phyloP scores from a whole-genome alignment of 2,329 filamentous ascomycete genomes.

The Periconia sp. region DNA sequence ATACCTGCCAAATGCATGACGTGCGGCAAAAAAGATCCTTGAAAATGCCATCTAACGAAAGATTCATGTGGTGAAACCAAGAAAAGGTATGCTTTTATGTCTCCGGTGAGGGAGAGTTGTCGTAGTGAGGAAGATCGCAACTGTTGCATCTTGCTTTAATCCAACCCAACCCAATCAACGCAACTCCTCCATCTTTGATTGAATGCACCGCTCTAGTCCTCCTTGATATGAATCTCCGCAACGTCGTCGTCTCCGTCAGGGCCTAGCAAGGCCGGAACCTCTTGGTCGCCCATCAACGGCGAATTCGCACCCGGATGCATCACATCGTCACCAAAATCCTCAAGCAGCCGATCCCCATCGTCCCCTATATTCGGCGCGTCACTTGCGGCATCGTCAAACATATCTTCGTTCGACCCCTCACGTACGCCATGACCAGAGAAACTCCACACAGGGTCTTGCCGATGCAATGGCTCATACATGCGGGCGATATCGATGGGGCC shows the following conservation, averaged over 20 bases:
- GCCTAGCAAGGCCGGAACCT: constrained; percentile 17
- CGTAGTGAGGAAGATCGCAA: too few relatives aligned
- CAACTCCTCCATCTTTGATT: too few relatives aligned
- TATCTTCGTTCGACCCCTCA: constrained; percentile 9
- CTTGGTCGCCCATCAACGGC: constrained; percentile 21
- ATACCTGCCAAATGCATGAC: too few relatives aligned
- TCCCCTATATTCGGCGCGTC: constrained; percentile 29
- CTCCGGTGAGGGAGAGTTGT: too few relatives aligned
- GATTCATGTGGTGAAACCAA: too few relatives aligned
- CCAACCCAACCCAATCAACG: too few relatives aligned
- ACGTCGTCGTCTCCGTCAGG: constrained; percentile 27
- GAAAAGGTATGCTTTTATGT: too few relatives aligned
- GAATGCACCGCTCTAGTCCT: constrained; percentile 14
- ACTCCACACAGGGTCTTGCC: constrained; percentile 26
- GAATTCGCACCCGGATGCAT: constrained; percentile 23
- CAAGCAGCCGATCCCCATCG: constrained; percentile 28
- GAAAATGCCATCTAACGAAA: too few relatives aligned
- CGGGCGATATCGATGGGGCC: constrained; percentile 11
- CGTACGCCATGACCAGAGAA: constrained; percentile 13
- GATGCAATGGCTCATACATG: constrained; percentile 15
- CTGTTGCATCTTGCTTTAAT: too few relatives aligned
- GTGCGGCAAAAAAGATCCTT: too few relatives aligned
- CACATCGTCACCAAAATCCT: constrained; percentile 41
- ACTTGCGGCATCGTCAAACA: constrained; percentile 27
- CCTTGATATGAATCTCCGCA: constrained; percentile 24